Percentiles rank a stretch among this genome's conserved stretches.
Conservation (phyloP, 208 protist genomes). For the Leishmania guyanensis region DNA sequence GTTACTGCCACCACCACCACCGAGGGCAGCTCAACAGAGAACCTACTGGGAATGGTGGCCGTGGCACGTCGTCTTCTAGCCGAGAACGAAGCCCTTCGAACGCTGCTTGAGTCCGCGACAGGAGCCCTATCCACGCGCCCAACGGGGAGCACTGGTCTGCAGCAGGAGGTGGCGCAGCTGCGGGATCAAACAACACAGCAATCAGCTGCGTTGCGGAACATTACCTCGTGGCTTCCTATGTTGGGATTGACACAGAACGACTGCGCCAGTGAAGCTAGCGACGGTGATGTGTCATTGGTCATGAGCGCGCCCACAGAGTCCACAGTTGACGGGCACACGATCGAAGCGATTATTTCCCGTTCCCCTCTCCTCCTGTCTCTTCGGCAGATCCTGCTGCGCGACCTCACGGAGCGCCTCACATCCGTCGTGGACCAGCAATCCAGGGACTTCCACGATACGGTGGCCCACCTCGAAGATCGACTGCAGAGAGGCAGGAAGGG, state of each 20-base stretch:
- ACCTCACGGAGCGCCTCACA: conserved; percentile 63
- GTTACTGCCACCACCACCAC: neutral
- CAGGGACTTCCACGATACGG: conserved; percentile 47
- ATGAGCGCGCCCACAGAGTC: neutral
- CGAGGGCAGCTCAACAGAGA: conserved; percentile 18
- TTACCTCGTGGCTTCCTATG: conserved; percentile 27
- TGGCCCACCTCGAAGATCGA: conserved; percentile 47
- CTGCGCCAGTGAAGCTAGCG: neutral
- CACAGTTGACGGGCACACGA: conserved; percentile 15
- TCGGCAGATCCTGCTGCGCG: conserved; percentile 64
- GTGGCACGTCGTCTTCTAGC: conserved; percentile 26
- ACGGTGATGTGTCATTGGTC: neutral
- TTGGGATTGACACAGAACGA: conserved; percentile 3
- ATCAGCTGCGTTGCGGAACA: conserved; percentile 12
- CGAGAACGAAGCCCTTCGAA: conserved; percentile 37
- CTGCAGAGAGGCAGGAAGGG: conserved; percentile 15
- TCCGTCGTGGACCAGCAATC: conserved; percentile 54
- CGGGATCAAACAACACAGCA: conserved; percentile 20
- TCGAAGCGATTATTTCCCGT: conserved; percentile 44
- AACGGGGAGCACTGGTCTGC: conserved; percentile 9
- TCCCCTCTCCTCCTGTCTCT: conserved; percentile 79
- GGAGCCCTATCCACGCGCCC: conserved; percentile 11
- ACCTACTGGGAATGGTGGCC: conserved; percentile 31
- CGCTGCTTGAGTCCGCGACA: conserved; percentile 21
- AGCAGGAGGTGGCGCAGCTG: conserved; percentile 28